Percentiles rank a stretch among this genome's conserved stretches.
Evolutionary conservation across 2,329 filamentous ascomycete species (phyloP).

Genomic region (Aspergillus puulaauensis): DNA sequence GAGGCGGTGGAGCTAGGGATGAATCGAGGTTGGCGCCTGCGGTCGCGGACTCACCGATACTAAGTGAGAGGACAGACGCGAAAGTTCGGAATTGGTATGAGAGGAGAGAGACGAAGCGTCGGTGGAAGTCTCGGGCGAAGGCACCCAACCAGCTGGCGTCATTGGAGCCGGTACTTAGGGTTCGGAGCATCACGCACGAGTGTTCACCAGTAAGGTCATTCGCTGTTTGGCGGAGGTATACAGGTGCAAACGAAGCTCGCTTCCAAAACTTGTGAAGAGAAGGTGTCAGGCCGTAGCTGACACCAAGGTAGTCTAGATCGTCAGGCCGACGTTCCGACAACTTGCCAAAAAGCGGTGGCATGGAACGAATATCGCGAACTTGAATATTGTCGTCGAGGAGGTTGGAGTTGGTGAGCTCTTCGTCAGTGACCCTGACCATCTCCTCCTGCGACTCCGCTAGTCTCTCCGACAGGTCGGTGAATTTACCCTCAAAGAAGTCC

Average conservation of each 20-base stretch:
- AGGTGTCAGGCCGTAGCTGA: slow-evolving; percentile 88
- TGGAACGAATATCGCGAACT: slow-evolving; percentile 82
- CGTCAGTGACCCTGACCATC: slow-evolving; percentile 79
- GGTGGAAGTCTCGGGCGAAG: slow-evolving; percentile 90
- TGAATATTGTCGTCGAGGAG: slow-evolving; percentile 86
- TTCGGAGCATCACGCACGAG: slow-evolving; percentile 93
- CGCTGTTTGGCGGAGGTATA: slow-evolving; percentile 91
- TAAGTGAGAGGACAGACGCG: slow-evolving; percentile 72
- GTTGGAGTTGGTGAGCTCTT: slow-evolving; percentile 71
- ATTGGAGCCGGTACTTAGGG: slow-evolving; percentile 60
- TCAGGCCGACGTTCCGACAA: slow-evolving; percentile 79
- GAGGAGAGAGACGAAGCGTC: slow-evolving; percentile 83
- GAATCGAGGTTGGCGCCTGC: slow-evolving; percentile 68
- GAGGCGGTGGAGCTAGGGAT: slow-evolving; percentile 51
- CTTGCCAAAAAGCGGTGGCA: slow-evolving; percentile 91
- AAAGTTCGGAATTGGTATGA: slow-evolving; percentile 92
- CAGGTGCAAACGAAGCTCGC: slow-evolving; percentile 76
- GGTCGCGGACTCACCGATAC: slow-evolving; percentile 82
- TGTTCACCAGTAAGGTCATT: slow-evolving; percentile 98
- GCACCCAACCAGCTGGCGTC: slow-evolving; percentile 85
- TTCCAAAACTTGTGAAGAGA: slow-evolving; percentile 97
- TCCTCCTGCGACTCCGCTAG: slow-evolving; percentile 52
- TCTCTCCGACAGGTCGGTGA: slow-evolving; percentile 77
- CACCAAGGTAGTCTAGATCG: slow-evolving; percentile 85
- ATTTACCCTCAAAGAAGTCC: slow-evolving; percentile 94